Evolutionary conservation across 768 basidiomycete species (phyloP).

Genomic region (Paxillus ammoniavirescens): DNA sequence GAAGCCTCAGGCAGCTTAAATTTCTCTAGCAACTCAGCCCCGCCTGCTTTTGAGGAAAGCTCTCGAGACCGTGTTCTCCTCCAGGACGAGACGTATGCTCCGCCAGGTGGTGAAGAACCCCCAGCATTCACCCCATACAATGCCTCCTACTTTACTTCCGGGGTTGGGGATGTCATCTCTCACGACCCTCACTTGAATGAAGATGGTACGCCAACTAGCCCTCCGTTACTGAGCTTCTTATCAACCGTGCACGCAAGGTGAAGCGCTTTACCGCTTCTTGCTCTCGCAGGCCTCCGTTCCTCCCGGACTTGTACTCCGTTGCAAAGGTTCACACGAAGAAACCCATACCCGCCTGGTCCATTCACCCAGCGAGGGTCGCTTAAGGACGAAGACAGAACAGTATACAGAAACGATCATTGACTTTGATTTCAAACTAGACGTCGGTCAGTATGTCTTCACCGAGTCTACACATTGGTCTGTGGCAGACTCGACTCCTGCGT

Average conservation of each 20-base stretch:
- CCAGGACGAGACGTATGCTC: slow-evolving; percentile 17
- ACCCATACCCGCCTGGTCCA: slow-evolving; percentile 46
- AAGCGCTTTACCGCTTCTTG: slow-evolving; percentile 73
- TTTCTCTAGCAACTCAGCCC: not conserved
- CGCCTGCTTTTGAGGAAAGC: slow-evolving; percentile 30
- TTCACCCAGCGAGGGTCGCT: slow-evolving; percentile 33
- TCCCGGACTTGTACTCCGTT: slow-evolving; percentile 47
- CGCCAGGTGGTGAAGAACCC: slow-evolving; percentile 46
- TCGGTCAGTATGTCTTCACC: slow-evolving; percentile 41
- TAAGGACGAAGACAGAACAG: slow-evolving; percentile 40
- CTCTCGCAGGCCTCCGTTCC: slow-evolving; percentile 49
- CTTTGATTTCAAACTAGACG: slow-evolving; percentile 67
- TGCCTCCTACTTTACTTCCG: slow-evolving; percentile 54
- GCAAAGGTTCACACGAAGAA: slow-evolving; percentile 57
- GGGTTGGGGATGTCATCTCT: slow-evolving; percentile 55
- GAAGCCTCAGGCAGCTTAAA: not conserved
- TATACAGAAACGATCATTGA: slow-evolving; percentile 62
- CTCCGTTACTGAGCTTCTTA: not conserved
- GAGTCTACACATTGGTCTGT: slow-evolving; percentile 56
- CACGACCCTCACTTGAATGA: slow-evolving; percentile 69
- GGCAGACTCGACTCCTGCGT: slow-evolving; percentile 60
- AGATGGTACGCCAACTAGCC: slow-evolving; percentile 43
- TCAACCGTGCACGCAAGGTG: slow-evolving; percentile 40
- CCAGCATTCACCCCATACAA: slow-evolving; percentile 63
- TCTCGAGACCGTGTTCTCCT: slow-evolving; percentile 19